Evolutionary conservation across 768 basidiomycete species (phyloP).

Genomic region (Serendipita sp.): DNA sequence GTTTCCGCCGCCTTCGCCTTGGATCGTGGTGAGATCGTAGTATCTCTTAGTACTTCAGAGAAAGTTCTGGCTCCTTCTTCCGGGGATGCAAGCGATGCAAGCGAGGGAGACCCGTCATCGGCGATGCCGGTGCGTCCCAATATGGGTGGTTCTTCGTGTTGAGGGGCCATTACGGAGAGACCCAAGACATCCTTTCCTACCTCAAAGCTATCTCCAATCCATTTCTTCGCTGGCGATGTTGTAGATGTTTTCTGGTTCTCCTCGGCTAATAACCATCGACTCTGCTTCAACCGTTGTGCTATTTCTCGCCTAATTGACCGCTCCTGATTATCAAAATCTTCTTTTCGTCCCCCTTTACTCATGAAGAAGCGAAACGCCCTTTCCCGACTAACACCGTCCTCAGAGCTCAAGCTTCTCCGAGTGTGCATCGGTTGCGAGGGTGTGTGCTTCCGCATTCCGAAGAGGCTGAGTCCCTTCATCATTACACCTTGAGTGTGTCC

Average conservation of each 20-base stretch:
- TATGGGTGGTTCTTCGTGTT: not conserved
- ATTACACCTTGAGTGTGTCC: conserved; percentile 18
- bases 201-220: conserved; percentile 66
- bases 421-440: conserved; percentile 24
- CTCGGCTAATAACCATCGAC: conserved; percentile 30
- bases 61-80: not conserved
- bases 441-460: conserved; percentile 13
- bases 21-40: not conserved
- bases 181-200: conserved; percentile 56
- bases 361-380: conserved; percentile 53
- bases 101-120: not conserved
- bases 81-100: not conserved
- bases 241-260: conserved; percentile 20
- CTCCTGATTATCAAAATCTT: conserved; percentile 44
- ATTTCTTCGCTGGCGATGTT: conserved; percentile 25
- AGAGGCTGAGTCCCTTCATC: conserved; percentile 14
- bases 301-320: conserved; percentile 39
- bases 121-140: not conserved
- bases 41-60: not conserved
- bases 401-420: conserved; percentile 21
- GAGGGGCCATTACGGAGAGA: not conserved
- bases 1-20: not conserved
- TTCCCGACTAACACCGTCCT: conserved; percentile 30
- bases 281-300: conserved; percentile 44
- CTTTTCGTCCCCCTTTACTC: conserved; percentile 42